Base-by-base conservation (phyloP, 2,329 filamentous ascomycete species). In the Tolypocladium guangdongense region DNA sequence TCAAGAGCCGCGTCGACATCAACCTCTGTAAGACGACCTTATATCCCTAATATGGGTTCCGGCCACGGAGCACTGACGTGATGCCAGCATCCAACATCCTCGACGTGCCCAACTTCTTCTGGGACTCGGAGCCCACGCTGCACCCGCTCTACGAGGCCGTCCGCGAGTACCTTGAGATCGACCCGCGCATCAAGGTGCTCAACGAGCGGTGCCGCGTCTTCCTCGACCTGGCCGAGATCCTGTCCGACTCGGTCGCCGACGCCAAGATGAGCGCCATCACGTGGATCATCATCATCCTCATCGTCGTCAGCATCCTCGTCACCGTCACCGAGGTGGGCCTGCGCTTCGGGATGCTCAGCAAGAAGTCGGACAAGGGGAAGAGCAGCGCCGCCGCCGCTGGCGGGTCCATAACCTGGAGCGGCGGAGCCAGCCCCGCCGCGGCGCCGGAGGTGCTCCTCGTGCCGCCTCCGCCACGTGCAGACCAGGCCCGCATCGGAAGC, bases 161-260 rank as follows among this genome's bases (percentile, higher is more conserved):
- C 50, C 88, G 93, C 62, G 93, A 97, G 68, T 99, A 99, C 66
- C 86, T 99, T 56, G 93, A 99, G 66, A 97, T 99, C 68, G 92
- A 95, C 64, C 90, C 87, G 8, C 89, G 93, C 52, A 96, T 96
- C 67, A 90, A 95, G 69, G 91, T 97, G 27, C 85, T 99, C 59
- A 99, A 99, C 70, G 93, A 97, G 72, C 86, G 93, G 52, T 99
- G 93, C 68, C 85, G 88, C 43, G 93, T 99, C 50, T 99, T 99
- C 72, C 81, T 99, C 20, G 93, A 99, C 68, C 82, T 99, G 11
- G 91, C 93, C 47, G 91, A 96, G 71, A 96, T 99, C 27, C 76
- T 99, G 1, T 90, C 88, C 16, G 92, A 99, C 70, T 89, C 84
- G 2, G 91, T 96, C 52, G 89, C 89, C 24, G 90, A 97, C 67